Evolutionary conservation across 1,139 yeast genomes (phyloP).

Genomic region (Saccharomyces hybrid): DNA sequence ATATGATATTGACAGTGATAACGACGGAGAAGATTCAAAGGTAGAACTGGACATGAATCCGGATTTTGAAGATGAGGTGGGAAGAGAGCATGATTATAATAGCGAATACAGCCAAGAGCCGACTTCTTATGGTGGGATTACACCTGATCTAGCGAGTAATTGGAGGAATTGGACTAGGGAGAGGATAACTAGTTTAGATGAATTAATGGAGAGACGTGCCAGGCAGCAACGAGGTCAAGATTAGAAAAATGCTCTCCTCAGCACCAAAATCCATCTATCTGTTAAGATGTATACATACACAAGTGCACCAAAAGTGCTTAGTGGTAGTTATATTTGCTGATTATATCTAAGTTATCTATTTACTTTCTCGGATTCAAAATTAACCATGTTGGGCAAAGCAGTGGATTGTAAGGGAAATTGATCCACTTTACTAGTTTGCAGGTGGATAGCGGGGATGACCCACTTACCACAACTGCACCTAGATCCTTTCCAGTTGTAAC

Average conservation of each 20-base stretch:
- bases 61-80: neutral
- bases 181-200: neutral
- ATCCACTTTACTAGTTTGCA: conserved; percentile 78
- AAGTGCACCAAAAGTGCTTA: neutral
- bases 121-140: neutral
- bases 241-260: neutral
- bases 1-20: conserved; percentile 15
- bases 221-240: neutral
- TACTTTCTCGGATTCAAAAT: conserved; percentile 13
- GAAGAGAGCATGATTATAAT: conserved; percentile 6
- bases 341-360: neutral
- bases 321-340: neutral
- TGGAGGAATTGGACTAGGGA: neutral
- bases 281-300: neutral
- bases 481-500: conserved; percentile 91
- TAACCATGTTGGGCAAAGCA: conserved; percentile 24
- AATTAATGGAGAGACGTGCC: neutral
- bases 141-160: neutral
- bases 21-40: conserved; percentile 6
- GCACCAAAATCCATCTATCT: neutral
- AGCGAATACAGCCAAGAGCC: conserved; percentile 4
- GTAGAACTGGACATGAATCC: neutral
- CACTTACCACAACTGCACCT: conserved; percentile 93
- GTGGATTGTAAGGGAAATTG: conserved; percentile 35
- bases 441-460: conserved; percentile 88